Evolutionary conservation across 176 grass and related monocot species (phyloP).

Genomic region (Aegilops speltoides): DNA sequence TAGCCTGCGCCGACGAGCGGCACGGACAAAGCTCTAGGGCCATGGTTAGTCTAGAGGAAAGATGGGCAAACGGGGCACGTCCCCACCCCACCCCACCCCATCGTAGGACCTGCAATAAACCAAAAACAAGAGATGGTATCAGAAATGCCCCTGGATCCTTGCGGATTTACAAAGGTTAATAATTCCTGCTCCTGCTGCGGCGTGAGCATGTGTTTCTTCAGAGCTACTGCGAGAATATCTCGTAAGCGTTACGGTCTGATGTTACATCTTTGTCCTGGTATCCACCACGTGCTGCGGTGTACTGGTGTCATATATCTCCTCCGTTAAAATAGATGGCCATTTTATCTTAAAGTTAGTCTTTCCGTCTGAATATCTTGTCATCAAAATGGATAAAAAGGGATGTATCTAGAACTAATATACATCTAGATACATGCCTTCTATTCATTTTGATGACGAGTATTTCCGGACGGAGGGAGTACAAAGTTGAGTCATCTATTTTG

Average conservation of each 20-base stretch:
- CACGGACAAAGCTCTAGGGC: conserved; percentile 16
- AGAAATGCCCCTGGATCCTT: neutral
- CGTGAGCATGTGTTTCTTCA: neutral
- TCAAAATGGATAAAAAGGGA: too few species aligned
- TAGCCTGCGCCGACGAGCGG: conserved; percentile 1
- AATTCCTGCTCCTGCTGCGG: neutral
- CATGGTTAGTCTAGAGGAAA: conserved; percentile 21
- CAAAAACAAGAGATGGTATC: neutral
- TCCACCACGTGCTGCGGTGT: neutral
- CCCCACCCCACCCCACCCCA: neutral
- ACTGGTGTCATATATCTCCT: neutral
- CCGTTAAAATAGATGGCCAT: too few species aligned
- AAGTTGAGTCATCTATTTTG: too few species aligned
- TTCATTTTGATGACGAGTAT: too few species aligned
- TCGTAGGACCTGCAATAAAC: neutral
- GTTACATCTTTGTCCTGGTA: conserved; percentile 23
- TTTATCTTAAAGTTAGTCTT: too few species aligned
- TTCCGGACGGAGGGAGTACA: too few species aligned
- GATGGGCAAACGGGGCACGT: conserved; percentile 12
- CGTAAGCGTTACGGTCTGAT: neutral
- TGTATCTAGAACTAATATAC: too few species aligned
- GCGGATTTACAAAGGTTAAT: neutral
- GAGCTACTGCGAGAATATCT: neutral
- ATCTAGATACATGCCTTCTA: too few species aligned
- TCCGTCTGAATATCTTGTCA: too few species aligned